phyloP scores from a whole-genome alignment of 805 yeast genomes.

The Suhomyces prunicola region DNA sequence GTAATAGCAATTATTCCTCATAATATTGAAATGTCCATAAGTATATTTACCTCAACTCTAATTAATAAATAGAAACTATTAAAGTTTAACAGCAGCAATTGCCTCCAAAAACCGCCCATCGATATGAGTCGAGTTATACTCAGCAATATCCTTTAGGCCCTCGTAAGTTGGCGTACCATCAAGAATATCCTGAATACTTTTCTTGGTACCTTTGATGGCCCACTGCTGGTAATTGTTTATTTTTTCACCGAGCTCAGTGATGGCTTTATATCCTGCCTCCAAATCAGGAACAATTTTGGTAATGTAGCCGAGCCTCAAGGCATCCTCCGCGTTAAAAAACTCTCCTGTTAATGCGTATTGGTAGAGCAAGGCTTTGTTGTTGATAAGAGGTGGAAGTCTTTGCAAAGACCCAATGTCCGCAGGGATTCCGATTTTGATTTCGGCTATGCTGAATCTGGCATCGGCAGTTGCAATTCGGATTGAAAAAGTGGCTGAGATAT shows the following conservation, averaged over 20 bases:
- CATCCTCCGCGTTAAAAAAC: constrained; percentile 52
- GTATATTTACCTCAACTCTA: background rate
- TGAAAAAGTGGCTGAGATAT: constrained; percentile 56
- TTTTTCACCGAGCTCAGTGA: constrained; percentile 46
- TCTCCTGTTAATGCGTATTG: constrained; percentile 64
- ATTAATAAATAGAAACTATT: background rate
- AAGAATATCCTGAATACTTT: constrained; percentile 42
- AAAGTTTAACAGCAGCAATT: background rate
- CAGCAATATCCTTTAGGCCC: constrained; percentile 53
- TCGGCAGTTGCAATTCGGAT: constrained; percentile 56
- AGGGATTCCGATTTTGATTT: constrained; percentile 68
- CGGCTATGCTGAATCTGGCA: constrained; percentile 57
- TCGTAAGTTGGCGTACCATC: constrained; percentile 36
- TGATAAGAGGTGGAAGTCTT: constrained; percentile 53
- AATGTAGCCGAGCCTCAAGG: constrained; percentile 54
- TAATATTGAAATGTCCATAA: background rate
- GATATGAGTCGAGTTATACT: constrained; percentile 44
- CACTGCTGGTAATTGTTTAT: constrained; percentile 51
- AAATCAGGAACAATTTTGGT: constrained; percentile 44
- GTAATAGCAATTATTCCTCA: background rate
- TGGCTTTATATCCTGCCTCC: constrained; percentile 47
- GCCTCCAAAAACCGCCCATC: constrained; percentile 11
- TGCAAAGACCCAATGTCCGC: constrained; percentile 81
- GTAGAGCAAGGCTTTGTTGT: constrained; percentile 54
- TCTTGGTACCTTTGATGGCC: constrained; percentile 66